Conservation (phyloP, 2,329 filamentous ascomycete genomes). For the Pseudogymnoascus sp. region DNA sequence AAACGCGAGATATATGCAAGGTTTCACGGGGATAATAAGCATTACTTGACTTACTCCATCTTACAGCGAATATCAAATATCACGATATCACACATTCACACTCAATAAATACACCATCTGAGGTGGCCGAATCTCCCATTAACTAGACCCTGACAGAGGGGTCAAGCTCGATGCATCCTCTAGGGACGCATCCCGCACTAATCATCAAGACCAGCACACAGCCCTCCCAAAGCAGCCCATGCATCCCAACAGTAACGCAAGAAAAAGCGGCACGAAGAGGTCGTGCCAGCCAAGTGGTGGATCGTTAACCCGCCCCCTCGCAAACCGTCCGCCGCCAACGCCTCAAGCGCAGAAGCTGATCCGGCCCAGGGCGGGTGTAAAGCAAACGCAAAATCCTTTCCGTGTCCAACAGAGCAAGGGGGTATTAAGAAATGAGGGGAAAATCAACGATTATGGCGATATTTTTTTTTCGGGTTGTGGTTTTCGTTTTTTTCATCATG, state of each 20-base stretch:
- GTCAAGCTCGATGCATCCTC: slow-evolving; percentile 24
- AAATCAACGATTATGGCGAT: slow-evolving; percentile 24
- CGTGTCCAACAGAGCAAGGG: slow-evolving; percentile 26
- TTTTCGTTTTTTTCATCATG: slow-evolving; percentile 28
- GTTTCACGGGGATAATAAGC: neutral
- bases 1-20: neutral
- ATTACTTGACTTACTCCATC: neutral
- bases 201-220: slow-evolving; percentile 28
- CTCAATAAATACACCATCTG: slow-evolving; percentile 14
- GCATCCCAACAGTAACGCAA: slow-evolving; percentile 29
- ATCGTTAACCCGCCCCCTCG: slow-evolving; percentile 13
- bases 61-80: neutral
- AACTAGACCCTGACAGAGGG: slow-evolving; percentile 24
- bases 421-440: slow-evolving; percentile 32
- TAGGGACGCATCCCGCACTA: slow-evolving; percentile 22
- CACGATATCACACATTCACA: neutral
- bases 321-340: slow-evolving; percentile 16
- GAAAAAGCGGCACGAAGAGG: slow-evolving; percentile 26
- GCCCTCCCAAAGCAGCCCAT: slow-evolving; percentile 27
- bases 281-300: slow-evolving; percentile 26
- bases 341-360: slow-evolving; percentile 12
- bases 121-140: slow-evolving; percentile 32
- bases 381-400: slow-evolving; percentile 27
- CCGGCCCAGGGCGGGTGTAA: slow-evolving; percentile 16
- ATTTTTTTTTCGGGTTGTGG: slow-evolving; percentile 13